phyloP scores from a whole-genome alignment of 192 early-diverging fungal genomes.

The Mortierella antarctica region DNA sequence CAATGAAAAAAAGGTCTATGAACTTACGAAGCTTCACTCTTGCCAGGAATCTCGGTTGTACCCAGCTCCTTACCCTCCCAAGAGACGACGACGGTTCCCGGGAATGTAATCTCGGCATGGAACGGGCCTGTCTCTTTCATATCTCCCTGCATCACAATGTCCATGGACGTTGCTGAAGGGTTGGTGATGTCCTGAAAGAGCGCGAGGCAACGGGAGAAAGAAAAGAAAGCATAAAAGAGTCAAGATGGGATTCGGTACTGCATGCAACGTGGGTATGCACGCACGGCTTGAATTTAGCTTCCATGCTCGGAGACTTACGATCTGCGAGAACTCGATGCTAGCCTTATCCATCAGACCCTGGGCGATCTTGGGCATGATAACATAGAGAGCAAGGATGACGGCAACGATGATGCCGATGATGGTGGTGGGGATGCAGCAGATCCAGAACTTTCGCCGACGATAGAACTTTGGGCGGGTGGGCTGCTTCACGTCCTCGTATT shows the following conservation, averaged over 20 bases:
- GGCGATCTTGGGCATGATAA: conserved; percentile 62
- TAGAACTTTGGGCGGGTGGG: conserved; percentile 50
- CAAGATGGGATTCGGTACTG: conserved; percentile 18
- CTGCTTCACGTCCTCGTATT: conserved; percentile 19
- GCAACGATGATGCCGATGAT: conserved; percentile 55
- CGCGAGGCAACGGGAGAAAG: conserved; percentile 45
- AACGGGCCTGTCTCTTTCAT: conserved; percentile 59
- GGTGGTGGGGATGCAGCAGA: conserved; percentile 50
- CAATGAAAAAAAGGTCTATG: background rate
- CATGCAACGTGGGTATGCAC: no score
- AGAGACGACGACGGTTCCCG: conserved; percentile 31
- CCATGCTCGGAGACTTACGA: conserved; percentile 9
- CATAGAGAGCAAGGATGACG: conserved; percentile 58
- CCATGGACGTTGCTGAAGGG: conserved; percentile 8
- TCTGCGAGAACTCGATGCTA: conserved; percentile 18
- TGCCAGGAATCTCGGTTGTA: conserved; percentile 7
- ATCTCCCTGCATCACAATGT: conserved; percentile 12
- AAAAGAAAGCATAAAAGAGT: conserved; percentile 57
- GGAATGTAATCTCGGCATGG: conserved; percentile 52
- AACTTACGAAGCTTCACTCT: conserved; percentile 12
- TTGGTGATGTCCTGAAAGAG: conserved; percentile 34
- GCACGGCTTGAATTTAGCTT: no score
- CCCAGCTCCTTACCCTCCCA: conserved; percentile 43
- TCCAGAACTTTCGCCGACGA: conserved; percentile 59
- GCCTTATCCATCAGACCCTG: conserved; percentile 47